These are phyloP conservation scores for Strigomonas culicis DNA, from an alignment of 208 protist species.

Conservation along the genomic window DNA sequence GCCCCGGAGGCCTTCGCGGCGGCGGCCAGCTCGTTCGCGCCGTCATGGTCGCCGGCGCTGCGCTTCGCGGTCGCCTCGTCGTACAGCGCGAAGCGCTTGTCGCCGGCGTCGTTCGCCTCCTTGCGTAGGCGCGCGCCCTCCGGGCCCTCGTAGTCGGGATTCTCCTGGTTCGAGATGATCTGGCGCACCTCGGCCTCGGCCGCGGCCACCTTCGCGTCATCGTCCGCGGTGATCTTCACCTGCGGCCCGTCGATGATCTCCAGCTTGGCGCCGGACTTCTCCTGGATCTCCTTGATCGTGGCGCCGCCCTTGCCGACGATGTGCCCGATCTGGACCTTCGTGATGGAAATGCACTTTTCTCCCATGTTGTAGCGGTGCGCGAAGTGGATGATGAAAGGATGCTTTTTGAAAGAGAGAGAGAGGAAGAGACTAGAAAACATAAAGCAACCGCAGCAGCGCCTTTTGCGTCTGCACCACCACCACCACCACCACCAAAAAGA, in stretches of 20 bases:
- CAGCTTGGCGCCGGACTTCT: constrained; percentile 37
- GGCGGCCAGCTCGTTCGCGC: constrained; percentile 26
- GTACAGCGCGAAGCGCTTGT: constrained; percentile 39
- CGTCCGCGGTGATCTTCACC: constrained; percentile 48
- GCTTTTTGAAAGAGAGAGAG: not conserved
- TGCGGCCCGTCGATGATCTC: constrained; percentile 37
- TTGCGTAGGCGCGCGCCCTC: constrained; percentile 31
- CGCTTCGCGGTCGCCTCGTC: constrained; percentile 33
- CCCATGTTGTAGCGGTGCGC: constrained; percentile 17
- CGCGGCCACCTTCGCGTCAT: constrained; percentile 26
- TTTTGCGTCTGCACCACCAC: not conserved
- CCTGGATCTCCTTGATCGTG: constrained; percentile 39
- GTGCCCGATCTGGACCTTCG: constrained; percentile 39
- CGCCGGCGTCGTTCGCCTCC: constrained; percentile 35
- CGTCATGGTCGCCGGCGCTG: constrained; percentile 24
- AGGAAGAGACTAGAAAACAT: constrained; percentile 6
- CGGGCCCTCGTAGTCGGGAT: constrained; percentile 55
- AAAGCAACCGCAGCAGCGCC: not conserved
- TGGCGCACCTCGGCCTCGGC: constrained; percentile 26
- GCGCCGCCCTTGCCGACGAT: constrained; percentile 45
- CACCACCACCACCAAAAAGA: not conserved
- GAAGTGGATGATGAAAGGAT: not conserved
- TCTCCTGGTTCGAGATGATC: constrained; percentile 40
- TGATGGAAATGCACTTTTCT: constrained; percentile 27
- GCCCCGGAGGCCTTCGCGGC: constrained; percentile 35